Base-by-base conservation (phyloP, 2,329 filamentous ascomycete species). In the Fusarium redolens region DNA sequence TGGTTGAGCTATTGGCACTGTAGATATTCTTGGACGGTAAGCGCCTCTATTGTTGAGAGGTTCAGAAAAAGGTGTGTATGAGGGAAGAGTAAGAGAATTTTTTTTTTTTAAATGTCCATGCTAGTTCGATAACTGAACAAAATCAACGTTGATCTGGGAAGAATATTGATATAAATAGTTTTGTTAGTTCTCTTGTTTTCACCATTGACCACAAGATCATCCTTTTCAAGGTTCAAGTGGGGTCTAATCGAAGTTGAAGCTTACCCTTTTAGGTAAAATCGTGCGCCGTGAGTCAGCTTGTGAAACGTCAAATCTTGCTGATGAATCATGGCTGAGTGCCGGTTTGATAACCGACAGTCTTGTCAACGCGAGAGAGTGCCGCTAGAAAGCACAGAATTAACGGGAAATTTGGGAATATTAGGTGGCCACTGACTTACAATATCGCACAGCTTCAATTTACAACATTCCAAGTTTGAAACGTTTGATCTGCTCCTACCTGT, bases 21-120 rank as follows among this genome's bases (percentile, higher is more conserved):
- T 13, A 4, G 13, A 37, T 7, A 10, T 9, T 30, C 14, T 14
- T 11, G 4, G 5, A 48, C 12, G 20, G 13, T 28, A 28, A 28
- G 28, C 28, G 28, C 28, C 28, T 28, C 28, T 28, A 28, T 28
- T 28, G 28, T 28, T 7, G 4, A 5, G 8, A 30, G 17, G 12
- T 14, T 3, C 12, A 15, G 44, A 4, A 20, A 11, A 4, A 4
- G 15, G 8, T 1, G 28, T 25, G 2, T 4, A 7, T 15, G 13
- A 30, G 18, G 13, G 9, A 4, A 14, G 25, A 35, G 33, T 5
- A 35, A 35, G 33, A 35, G 14, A 35, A 13, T 8, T 14, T 14
- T 35, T 28, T 28, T 35, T 35, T 28, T 28, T 35, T 35, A 13
- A 28, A 14, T 9, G 22, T 7, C 14, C 12, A 35, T 31, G 17